Evolutionary conservation across 371 early-diverging fungal genomes (phyloP).

Genomic region (Mucor indicus): DNA sequence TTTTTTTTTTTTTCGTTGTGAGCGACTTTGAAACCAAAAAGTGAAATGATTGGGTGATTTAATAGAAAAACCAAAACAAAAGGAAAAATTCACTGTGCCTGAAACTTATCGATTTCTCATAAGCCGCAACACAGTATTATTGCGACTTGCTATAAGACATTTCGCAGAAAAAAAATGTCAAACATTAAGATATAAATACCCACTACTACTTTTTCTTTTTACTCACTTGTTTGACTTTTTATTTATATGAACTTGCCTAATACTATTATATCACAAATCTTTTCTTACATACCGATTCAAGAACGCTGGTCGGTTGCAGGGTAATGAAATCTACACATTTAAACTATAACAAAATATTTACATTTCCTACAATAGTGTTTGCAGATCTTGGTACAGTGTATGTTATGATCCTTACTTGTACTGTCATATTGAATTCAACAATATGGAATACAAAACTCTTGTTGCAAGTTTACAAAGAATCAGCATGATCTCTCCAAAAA

Average conservation of each 20-base stretch:
- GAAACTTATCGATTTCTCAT: too few relatives aligned
- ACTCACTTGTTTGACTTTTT: too few relatives aligned
- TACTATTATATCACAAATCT: conserved; percentile 10
- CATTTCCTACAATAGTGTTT: conserved; percentile 22
- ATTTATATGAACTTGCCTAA: conserved; percentile 9
- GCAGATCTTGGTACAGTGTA: conserved; percentile 29
- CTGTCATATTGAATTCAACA: conserved; percentile 31
- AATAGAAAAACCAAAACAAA: too few relatives aligned
- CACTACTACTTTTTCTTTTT: too few relatives aligned
- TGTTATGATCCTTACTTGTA: conserved; percentile 41
- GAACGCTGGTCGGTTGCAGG: conserved; percentile 13
- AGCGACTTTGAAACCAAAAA: too few relatives aligned
- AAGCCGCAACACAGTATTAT: too few relatives aligned
- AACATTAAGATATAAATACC: too few relatives aligned
- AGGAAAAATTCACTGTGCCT: too few relatives aligned
- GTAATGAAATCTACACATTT: conserved; percentile 1
- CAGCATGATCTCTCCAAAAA: conserved; percentile 25
- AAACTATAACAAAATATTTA: background rate
- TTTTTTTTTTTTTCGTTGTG: too few relatives aligned
- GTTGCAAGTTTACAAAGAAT: conserved; percentile 34
- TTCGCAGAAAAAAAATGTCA: too few relatives aligned
- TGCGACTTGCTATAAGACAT: too few relatives aligned
- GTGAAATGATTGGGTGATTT: too few relatives aligned
- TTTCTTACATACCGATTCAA: conserved; percentile 13
- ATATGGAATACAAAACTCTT: conserved; percentile 41